Evolutionary conservation across 768 basidiomycete species (phyloP).

Genomic region (Boletus huronensis): DNA sequence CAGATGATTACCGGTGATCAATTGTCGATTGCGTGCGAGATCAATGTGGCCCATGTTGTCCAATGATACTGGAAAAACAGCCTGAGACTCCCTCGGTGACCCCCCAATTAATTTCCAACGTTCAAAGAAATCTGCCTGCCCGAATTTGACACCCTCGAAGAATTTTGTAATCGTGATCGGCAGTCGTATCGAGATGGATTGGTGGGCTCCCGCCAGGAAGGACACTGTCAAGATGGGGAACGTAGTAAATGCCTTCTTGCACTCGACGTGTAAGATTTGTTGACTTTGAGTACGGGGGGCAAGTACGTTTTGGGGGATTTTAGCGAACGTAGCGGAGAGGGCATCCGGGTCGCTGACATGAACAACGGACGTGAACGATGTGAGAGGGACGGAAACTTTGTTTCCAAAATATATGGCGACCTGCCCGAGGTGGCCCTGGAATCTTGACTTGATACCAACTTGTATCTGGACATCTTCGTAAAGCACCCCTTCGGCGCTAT

Average conservation of each 20-base stretch:
- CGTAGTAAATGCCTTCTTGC: slow-evolving; percentile 77
- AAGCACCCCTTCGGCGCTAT: slow-evolving; percentile 79
- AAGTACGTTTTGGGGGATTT: slow-evolving; percentile 83
- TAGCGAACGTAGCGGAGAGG: slow-evolving; percentile 80
- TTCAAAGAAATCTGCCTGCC: slow-evolving; percentile 88
- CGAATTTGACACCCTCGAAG: slow-evolving; percentile 87
- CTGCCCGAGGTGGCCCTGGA: slow-evolving; percentile 92
- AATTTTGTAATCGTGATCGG: slow-evolving; percentile 91
- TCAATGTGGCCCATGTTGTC: slow-evolving; percentile 71
- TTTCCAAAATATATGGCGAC: slow-evolving; percentile 95
- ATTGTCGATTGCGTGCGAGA: slow-evolving; percentile 63
- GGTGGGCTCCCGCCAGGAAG: slow-evolving; percentile 89
- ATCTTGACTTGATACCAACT: slow-evolving; percentile 94
- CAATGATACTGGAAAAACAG: slow-evolving; percentile 77
- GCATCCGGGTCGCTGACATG: slow-evolving; percentile 71
- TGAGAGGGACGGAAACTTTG: slow-evolving; percentile 86
- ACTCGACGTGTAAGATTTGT: slow-evolving; percentile 91
- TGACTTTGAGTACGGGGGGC: slow-evolving; percentile 84
- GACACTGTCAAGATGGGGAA: slow-evolving; percentile 83
- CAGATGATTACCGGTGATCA: slow-evolving; percentile 74
- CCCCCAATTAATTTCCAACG: slow-evolving; percentile 98
- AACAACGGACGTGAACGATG: slow-evolving; percentile 84
- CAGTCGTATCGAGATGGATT: slow-evolving; percentile 76
- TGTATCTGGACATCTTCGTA: slow-evolving; percentile 97
- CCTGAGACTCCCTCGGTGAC: slow-evolving; percentile 87